Base-by-base conservation (phyloP, 1,139 yeast species). In the Lodderomyces pseudojiufengensis region DNA sequence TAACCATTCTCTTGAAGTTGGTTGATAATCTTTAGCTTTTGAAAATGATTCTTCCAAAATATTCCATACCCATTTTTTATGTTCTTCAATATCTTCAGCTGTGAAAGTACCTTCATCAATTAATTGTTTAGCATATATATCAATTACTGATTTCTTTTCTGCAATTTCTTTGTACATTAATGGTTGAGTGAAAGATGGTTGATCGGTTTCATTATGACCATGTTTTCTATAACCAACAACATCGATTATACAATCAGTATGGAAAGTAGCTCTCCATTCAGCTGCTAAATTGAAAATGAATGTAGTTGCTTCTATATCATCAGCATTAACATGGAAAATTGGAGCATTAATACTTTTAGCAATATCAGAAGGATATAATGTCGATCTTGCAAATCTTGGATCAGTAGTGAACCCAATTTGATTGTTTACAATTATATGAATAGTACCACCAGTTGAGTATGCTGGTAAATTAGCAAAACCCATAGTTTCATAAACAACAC, bases 381-480 rank as follows among this genome's bases (percentile, higher is more conserved):
- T 92, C 24, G 98, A 92, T 73, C 99, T 83, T 25, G 97, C 90
- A 56, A 84, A 84, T 71, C 96, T 78, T 51, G 99, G 98, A 63
- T 92, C 97, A 36, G 99, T 92, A 48, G 99, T 92, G 78, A 92
- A 92, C 65, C 99, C 99, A 62, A 92, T 92, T 76, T 92, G 99
- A 72, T 92, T 92, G 69, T 94, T 94, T 48, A 92, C 88, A 56
- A 92, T 90, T 49, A 92, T 78, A 65, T 92, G 98, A 49, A 92
- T 75, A 39, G 97, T 88, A 76, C 99, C 99, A 72, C 99, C 99
- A 36, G 97, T 90, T 39, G 96, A 80, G 70, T 87, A 92, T 47
- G 92, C 95, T 48, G 97, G 97, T 59, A 92, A 76, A 54, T 80
- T 79, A 50, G 86, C 80, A 70, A 92, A 84, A 42, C 97, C 97